Percentiles rank a stretch among this genome's conserved stretches.
These are phyloP conservation scores for Exophiala sideris DNA, from an alignment of 2,329 filamentous ascomycete species.

Conservation along the genomic window DNA sequence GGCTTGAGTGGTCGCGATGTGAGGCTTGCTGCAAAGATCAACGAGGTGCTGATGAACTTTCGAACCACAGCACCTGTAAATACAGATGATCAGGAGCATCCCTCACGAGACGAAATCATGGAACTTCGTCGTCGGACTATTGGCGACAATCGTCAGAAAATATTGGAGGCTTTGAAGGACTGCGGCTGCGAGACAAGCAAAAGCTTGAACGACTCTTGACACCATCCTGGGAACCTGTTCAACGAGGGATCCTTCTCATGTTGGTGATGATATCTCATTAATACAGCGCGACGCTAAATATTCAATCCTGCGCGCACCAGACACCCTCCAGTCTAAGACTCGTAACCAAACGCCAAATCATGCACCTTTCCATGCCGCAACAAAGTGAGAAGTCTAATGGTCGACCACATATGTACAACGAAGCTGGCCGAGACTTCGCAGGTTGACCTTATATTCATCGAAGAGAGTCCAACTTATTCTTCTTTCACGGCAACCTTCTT, in stretches of 20 bases:
- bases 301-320: background rate
- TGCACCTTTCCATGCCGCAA: conserved; percentile 3
- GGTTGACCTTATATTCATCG: background rate
- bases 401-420: conserved; percentile 20
- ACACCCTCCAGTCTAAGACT: conserved; percentile 3
- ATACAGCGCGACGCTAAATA: background rate
- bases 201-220: background rate
- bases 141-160: conserved; percentile 11
- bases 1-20: conserved; percentile 26
- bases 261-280: background rate
- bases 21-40: conserved; percentile 21
- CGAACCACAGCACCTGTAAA: background rate
- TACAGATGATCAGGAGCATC: background rate
- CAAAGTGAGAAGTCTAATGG: conserved; percentile 1
- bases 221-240: too few species aligned
- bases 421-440: conserved; percentile 12
- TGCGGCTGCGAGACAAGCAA: conserved; percentile 13
- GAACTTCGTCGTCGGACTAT: conserved; percentile 9
- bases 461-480: background rate
- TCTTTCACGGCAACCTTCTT: conserved; percentile 12
- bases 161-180: conserved; percentile 15
- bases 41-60: conserved; percentile 11
- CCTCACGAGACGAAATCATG: background rate
- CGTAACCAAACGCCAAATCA: conserved; percentile 12
- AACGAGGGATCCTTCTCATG: background rate